Percentiles rank a stretch among this genome's conserved stretches.
These are phyloP conservation scores for Aegilops bicornis DNA, from an alignment of 176 grass and related monocot genomes.

Conservation along the genomic window DNA sequence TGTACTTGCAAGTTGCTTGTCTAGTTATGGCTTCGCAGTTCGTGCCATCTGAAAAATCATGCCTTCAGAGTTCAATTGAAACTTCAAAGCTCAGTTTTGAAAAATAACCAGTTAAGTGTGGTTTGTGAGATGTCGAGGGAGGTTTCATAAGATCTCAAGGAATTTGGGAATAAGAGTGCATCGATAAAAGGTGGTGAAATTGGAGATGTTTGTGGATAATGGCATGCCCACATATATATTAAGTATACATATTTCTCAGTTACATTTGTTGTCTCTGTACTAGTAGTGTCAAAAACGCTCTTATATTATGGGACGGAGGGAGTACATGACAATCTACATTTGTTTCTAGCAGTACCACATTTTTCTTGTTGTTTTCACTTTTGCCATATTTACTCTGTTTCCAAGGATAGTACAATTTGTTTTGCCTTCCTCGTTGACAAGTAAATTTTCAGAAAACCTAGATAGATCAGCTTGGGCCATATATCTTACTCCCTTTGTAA, in stretches of 20 bases:
- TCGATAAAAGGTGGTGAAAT: neutral
- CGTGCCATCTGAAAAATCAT: neutral
- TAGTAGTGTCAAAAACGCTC: neutral
- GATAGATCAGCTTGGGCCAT: neutral
- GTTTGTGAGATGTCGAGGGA: neutral
- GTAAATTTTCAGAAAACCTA: neutral
- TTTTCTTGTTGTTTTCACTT: neutral
- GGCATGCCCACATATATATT: neutral
- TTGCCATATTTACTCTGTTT: neutral
- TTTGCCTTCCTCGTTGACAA: neutral
- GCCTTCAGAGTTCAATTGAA: neutral
- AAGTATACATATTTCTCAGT: conserved; percentile 2
- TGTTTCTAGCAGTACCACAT: neutral
- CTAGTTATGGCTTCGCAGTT: neutral
- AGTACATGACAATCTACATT: neutral
- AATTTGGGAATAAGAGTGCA: neutral
- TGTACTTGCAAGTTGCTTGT: neutral
- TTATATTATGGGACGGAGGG: no score
- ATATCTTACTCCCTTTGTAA: neutral
- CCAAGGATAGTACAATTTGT: neutral
- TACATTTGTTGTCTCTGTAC: neutral
- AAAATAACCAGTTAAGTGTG: neutral
- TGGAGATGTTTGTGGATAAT: neutral
- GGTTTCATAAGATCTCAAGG: neutral
- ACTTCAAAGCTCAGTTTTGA: neutral